Conservation (phyloP, 176 grass and related monocot genomes). For the Stipa capillata region DNA sequence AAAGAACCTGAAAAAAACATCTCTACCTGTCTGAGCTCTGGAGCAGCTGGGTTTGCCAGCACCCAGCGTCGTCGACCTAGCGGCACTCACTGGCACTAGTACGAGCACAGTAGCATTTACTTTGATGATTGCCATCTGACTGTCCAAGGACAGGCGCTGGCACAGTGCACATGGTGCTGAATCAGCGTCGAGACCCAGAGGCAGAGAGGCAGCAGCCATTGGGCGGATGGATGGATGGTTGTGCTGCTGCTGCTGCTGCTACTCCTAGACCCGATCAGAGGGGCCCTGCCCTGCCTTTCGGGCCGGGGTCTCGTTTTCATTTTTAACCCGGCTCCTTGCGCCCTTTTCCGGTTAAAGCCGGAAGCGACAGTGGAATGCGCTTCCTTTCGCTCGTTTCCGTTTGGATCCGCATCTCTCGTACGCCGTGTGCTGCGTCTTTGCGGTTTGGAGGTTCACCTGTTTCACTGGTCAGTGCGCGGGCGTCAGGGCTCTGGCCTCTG, state of each 20-base stretch:
- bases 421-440: background rate
- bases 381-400: background rate
- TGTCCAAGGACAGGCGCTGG: slow-evolving; percentile 30
- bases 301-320: too few species aligned
- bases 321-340: too few species aligned
- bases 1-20: too few species aligned
- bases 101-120: background rate
- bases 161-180: slow-evolving; percentile 57
- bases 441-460: too few species aligned
- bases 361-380: slow-evolving; percentile 11
- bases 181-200: slow-evolving; percentile 19
- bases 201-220: slow-evolving; percentile 15
- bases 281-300: too few species aligned
- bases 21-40: background rate
- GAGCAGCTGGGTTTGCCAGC: background rate
- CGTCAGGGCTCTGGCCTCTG: too few species aligned
- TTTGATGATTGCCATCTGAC: slow-evolving; percentile 13
- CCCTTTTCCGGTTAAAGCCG: background rate
- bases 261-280: too few species aligned
- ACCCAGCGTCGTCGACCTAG: background rate
- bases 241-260: too few species aligned
- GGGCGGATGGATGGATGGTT: too few species aligned
- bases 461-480: too few species aligned
- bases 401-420: background rate
- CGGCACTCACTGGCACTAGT: background rate